Conservation (phyloP, 2,329 filamentous ascomycete genomes). For the Fusarium piperis region DNA sequence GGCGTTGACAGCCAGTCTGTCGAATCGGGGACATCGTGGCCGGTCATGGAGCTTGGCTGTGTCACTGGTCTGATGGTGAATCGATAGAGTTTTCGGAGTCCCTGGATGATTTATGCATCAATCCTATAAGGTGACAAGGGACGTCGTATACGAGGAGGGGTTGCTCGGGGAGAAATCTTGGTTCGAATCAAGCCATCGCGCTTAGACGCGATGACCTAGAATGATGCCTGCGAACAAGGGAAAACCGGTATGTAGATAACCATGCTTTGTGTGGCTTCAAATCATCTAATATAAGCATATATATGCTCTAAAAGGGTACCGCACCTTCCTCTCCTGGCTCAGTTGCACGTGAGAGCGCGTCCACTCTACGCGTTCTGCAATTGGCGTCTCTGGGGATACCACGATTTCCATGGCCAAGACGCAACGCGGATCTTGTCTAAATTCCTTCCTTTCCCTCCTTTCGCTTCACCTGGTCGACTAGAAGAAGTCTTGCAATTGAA, state of each 20-base stretch:
- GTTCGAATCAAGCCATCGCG: conserved; percentile 32
- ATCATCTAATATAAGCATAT: not conserved
- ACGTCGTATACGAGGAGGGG: not conserved
- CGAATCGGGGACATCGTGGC: conserved; percentile 71
- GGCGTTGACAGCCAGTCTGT: conserved; percentile 84
- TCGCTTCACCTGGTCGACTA: not conserved
- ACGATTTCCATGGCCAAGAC: conserved; percentile 14
- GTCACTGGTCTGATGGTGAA: not conserved
- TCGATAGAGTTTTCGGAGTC: not conserved
- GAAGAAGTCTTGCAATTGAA: not conserved
- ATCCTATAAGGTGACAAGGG: not conserved
- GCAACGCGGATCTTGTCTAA: not conserved
- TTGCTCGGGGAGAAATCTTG: conserved; percentile 4
- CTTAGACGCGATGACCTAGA: conserved; percentile 34
- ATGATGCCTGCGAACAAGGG: conserved; percentile 16
- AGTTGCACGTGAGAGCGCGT: conserved; percentile 50
- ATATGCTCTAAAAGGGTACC: not conserved
- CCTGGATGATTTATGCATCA: not conserved
- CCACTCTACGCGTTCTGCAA: conserved; percentile 28
- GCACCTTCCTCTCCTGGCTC: not conserved
- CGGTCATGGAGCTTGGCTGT: conserved; percentile 41
- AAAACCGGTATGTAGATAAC: conserved; percentile 8
- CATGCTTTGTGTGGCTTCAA: not conserved
- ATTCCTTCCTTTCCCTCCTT: not conserved
- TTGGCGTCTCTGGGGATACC: conserved; percentile 5